phyloP scores from a whole-genome alignment of 768 basidiomycete species.

The Rhodotorula taiwanensis region DNA sequence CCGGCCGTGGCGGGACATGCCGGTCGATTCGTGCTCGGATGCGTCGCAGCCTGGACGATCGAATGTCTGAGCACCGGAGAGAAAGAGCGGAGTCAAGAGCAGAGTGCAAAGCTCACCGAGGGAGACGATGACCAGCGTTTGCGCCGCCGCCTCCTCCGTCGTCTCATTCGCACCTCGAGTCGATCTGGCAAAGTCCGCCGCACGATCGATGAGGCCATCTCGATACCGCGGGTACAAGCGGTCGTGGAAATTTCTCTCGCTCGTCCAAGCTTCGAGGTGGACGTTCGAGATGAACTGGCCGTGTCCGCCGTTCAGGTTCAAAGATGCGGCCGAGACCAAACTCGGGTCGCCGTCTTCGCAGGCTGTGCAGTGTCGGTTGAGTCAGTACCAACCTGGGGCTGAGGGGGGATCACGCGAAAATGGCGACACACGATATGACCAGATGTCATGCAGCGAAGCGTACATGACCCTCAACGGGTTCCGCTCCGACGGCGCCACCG shows the following conservation, averaged over 20 bases:
- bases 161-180: slow-evolving; percentile 51
- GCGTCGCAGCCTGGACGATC: slow-evolving; percentile 69
- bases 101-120: slow-evolving; percentile 50
- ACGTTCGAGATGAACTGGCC: slow-evolving; percentile 83
- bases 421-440: slow-evolving; percentile 43
- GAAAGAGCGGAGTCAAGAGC: not conserved
- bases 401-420: too few relatives aligned
- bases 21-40: slow-evolving; percentile 77
- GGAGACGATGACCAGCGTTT: slow-evolving; percentile 74
- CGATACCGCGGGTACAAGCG: slow-evolving; percentile 64
- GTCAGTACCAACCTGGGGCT: too few relatives aligned
- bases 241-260: slow-evolving; percentile 68
- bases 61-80: not conserved
- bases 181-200: slow-evolving; percentile 61
- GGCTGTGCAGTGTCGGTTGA: not conserved
- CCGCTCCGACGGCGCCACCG: slow-evolving; percentile 46
- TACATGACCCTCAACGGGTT: slow-evolving; percentile 61
- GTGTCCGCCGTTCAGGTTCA: slow-evolving; percentile 67
- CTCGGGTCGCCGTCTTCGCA: slow-evolving; percentile 68
- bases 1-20: slow-evolving; percentile 88
- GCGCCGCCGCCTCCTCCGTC: slow-evolving; percentile 45
- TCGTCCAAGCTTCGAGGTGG: slow-evolving; percentile 66
- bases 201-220: slow-evolving; percentile 57
- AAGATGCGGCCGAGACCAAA: slow-evolving; percentile 79
- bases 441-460: slow-evolving; percentile 85